These are phyloP conservation scores for Penicillium canariense DNA, from an alignment of 495 filamentous ascomycete genomes.

Conservation along the genomic window DNA sequence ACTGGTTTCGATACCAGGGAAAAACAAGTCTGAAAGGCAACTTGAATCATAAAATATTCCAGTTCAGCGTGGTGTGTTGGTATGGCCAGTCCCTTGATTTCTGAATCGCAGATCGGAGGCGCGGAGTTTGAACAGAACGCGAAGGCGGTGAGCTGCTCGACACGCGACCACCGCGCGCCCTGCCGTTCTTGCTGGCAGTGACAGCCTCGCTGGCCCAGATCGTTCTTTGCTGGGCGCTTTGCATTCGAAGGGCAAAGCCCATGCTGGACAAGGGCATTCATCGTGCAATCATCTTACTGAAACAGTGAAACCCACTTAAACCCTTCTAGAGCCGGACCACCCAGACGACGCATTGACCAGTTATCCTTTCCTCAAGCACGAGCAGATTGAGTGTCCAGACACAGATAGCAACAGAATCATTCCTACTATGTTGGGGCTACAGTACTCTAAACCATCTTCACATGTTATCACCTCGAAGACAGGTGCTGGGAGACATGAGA, in stretches of 20 bases:
- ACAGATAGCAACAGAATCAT: no score
- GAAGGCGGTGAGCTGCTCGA: constrained; percentile 21
- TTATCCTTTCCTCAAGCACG: no score
- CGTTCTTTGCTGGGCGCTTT: background rate
- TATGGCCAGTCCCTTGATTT: constrained; percentile 15
- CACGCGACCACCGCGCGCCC: constrained; percentile 2
- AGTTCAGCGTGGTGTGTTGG: constrained; percentile 3
- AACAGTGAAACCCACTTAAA: no score
- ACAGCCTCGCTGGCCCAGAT: background rate
- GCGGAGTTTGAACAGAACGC: constrained; percentile 23
- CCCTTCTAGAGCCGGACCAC: no score
- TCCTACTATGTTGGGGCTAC: no score
- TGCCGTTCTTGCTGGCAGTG: background rate
- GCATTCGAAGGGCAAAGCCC: background rate
- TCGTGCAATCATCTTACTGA: no score
- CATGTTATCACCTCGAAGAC: background rate
- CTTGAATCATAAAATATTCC: constrained; percentile 8
- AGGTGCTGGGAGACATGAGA: background rate
- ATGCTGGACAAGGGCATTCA: no score
- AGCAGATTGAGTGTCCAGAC: no score
- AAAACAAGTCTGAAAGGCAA: constrained; percentile 1
- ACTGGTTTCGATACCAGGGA: background rate
- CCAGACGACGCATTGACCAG: no score
- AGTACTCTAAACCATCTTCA: no score
- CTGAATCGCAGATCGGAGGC: constrained; percentile 18